Evolutionary conservation across 2,329 filamentous ascomycete species (phyloP).

Genomic region (Coleophoma eucalyptorum): DNA sequence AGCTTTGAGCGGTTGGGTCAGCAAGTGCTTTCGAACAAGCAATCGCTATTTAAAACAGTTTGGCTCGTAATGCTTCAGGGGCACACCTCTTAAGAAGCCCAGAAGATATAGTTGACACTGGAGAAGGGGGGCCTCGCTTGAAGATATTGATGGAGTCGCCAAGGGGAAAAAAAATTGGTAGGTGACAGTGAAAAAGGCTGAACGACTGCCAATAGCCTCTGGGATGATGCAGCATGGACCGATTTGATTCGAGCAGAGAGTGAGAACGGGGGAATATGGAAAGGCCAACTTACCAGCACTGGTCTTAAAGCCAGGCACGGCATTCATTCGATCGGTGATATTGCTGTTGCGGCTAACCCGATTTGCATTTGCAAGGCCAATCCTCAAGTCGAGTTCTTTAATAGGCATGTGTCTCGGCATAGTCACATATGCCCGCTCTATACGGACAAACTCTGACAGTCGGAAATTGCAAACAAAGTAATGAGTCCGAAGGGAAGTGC

Average conservation of each 20-base stretch:
- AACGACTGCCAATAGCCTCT: too few relatives aligned
- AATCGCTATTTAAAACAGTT: too few relatives aligned
- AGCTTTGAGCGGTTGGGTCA: conserved; percentile 42
- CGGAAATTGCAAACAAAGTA: background rate
- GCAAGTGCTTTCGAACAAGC: too few relatives aligned
- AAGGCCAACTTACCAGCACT: conserved; percentile 50
- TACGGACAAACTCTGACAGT: background rate
- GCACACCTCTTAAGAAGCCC: too few relatives aligned
- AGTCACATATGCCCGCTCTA: background rate
- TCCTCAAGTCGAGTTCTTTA: conserved; percentile 41
- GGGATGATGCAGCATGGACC: conserved; percentile 1
- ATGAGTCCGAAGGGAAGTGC: too few relatives aligned
- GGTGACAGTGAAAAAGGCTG: background rate
- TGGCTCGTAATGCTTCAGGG: too few relatives aligned
- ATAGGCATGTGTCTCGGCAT: conserved; percentile 21
- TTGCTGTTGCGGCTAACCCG: conserved; percentile 35
- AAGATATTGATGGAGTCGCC: conserved; percentile 3
- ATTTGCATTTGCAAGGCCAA: conserved; percentile 27
- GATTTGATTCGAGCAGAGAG: conserved; percentile 9
- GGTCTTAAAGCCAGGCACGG: conserved; percentile 54
- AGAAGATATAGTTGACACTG: background rate
- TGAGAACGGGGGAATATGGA: conserved; percentile 11
- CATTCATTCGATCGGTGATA: conserved; percentile 49
- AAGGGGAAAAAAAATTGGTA: background rate
- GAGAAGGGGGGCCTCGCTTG: background rate